These are phyloP conservation scores for Colletotrichum tofieldiae DNA, from an alignment of 2,329 filamentous ascomycete species.

Conservation along the genomic window DNA sequence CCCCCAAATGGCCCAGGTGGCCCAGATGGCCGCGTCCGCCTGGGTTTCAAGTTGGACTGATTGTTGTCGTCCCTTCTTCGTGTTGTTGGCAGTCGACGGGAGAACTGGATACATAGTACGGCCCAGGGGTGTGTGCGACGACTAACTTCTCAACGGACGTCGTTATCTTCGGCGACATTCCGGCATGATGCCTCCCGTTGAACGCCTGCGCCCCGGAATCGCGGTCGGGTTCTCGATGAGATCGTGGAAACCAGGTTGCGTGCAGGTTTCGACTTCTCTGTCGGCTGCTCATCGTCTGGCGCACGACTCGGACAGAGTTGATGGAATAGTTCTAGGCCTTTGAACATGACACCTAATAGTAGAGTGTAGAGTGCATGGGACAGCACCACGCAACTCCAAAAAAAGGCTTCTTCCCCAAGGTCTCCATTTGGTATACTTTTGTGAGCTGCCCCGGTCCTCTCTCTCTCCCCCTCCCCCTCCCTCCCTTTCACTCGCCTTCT, in stretches of 20 bases:
- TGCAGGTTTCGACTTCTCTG: not conserved
- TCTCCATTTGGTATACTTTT: not conserved
- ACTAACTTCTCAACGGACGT: not conserved
- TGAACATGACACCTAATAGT: conserved; percentile 3
- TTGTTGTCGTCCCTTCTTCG: conserved; percentile 16
- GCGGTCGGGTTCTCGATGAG: not conserved
- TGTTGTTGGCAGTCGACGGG: not conserved
- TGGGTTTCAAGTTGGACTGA: conserved; percentile 32
- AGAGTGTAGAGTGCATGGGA: not conserved
- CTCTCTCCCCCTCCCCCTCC: too few species aligned
- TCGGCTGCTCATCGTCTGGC: conserved; percentile 14
- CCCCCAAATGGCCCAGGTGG: not conserved
- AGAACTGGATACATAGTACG: too few species aligned
- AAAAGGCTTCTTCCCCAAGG: not conserved
- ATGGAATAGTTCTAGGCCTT: conserved; percentile 39
- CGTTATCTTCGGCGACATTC: conserved; percentile 10
- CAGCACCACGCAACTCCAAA: not conserved
- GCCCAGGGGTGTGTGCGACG: not conserved
- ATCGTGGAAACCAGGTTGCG: not conserved
- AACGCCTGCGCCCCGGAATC: not conserved
- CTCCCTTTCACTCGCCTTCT: not conserved
- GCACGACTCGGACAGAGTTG: conserved; percentile 38
- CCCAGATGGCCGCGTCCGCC: conserved; percentile 3
- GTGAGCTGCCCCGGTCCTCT: not conserved
- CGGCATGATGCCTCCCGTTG: conserved; percentile 21